phyloP scores from a whole-genome alignment of 2,329 filamentous ascomycete species.

The Huntiella bhutanensis region DNA sequence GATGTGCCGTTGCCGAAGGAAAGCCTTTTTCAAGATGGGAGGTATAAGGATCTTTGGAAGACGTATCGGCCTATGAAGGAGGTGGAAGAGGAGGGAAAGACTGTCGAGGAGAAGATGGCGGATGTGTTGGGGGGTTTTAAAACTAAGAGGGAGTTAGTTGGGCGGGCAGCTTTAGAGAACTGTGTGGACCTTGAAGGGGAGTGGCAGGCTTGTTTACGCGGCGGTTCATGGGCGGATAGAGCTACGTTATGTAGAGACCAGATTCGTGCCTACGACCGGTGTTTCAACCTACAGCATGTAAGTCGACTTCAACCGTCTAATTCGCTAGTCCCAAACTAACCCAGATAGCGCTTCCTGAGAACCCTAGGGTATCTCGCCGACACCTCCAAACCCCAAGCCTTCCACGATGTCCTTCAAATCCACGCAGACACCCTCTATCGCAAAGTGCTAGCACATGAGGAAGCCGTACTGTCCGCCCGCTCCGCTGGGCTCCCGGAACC shows the following conservation, averaged over 20 bases:
- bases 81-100: constrained; percentile 49
- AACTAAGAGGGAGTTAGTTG: constrained; percentile 58
- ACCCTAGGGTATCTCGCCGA: constrained; percentile 70
- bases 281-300: constrained; percentile 75
- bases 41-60: constrained; percentile 77
- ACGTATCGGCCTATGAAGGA: constrained; percentile 58
- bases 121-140: constrained; percentile 73
- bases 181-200: constrained; percentile 74
- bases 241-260: constrained; percentile 68
- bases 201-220: constrained; percentile 64
- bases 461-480: constrained; percentile 49
- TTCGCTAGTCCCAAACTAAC: background rate
- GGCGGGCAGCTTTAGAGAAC: constrained; percentile 74
- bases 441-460: constrained; percentile 69
- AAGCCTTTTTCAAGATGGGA: constrained; percentile 40
- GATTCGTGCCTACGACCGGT: constrained; percentile 61
- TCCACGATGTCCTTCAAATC: constrained; percentile 85
- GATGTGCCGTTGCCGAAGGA: constrained; percentile 23
- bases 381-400: constrained; percentile 40
- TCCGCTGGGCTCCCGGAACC: constrained; percentile 39
- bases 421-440: constrained; percentile 84
- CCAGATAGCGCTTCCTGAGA: constrained; percentile 57
- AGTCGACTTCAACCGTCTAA: constrained; percentile 14
- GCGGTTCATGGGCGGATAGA: constrained; percentile 46
- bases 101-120: constrained; percentile 61